phyloP scores from a whole-genome alignment of 202 grass and related monocot species.

The Elaeis oleifera region DNA sequence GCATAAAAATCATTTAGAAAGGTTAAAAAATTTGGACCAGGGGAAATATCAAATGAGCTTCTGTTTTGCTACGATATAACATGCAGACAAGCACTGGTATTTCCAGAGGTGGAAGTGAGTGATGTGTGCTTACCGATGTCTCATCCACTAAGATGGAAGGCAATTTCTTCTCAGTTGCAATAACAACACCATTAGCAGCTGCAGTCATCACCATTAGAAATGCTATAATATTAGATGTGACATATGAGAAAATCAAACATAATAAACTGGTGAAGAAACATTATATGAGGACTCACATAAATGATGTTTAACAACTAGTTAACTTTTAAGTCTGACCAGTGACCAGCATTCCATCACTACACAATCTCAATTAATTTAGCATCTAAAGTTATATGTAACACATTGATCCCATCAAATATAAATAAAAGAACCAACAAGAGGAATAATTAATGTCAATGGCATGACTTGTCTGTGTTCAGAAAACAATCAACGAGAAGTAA shows the following conservation, averaged over 20 bases:
- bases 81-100: no score
- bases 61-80: no score
- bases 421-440: not conserved
- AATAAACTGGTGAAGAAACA: not conserved
- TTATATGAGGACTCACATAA: no score
- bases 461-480: not conserved
- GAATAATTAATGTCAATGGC: not conserved
- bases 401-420: not conserved
- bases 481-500: not conserved
- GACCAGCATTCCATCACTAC: not conserved
- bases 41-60: no score
- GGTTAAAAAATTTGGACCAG: no score
- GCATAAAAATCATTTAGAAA: no score
- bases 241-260: not conserved
- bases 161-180: slow-evolving; percentile 72
- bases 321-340: not conserved
- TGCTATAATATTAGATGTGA: not conserved
- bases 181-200: slow-evolving; percentile 69
- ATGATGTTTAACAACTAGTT: not conserved
- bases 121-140: slow-evolving; percentile 37
- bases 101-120: no score
- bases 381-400: not conserved
- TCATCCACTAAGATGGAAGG: slow-evolving; percentile 81
- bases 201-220: slow-evolving; percentile 14
- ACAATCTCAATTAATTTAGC: not conserved